Conservation (phyloP, 2,329 filamentous ascomycete species). For the Hirsutella thompsonii region DNA sequence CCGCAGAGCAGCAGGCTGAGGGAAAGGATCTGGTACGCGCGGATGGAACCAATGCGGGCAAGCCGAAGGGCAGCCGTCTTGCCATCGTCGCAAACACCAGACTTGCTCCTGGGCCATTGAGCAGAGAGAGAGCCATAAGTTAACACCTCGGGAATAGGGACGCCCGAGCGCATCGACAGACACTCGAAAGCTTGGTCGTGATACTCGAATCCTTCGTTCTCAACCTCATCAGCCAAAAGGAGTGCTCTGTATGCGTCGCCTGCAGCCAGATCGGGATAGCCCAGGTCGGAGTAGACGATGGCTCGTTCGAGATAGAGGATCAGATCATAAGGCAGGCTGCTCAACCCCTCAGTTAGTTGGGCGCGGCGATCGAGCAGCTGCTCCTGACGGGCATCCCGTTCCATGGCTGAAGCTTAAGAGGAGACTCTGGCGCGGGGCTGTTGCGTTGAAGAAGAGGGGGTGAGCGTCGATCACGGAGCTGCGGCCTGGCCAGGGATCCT, state of each 20-base stretch:
- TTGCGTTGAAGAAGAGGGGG: neutral
- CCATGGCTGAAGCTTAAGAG: conserved; percentile 11
- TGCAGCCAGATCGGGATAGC: conserved; percentile 79
- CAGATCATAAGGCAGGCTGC: conserved; percentile 43
- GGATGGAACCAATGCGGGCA: conserved; percentile 36
- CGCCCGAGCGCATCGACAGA: conserved; percentile 22
- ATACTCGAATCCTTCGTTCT: conserved; percentile 71
- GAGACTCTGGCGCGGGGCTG: neutral
- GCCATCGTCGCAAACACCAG: conserved; percentile 19
- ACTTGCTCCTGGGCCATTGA: conserved; percentile 18
- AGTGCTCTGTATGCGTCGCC: conserved; percentile 85
- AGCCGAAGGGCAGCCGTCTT: conserved; percentile 25
- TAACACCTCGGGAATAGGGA: conserved; percentile 30
- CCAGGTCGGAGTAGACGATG: conserved; percentile 56
- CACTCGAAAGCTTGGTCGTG: conserved; percentile 52
- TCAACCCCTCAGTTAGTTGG: conserved; percentile 41
- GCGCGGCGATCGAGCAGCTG: conserved; percentile 40
- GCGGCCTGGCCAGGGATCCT: neutral
- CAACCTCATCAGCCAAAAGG: conserved; percentile 70
- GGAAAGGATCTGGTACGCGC: conserved; percentile 46
- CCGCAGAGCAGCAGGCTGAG: conserved; percentile 49
- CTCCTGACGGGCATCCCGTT: conserved; percentile 23
- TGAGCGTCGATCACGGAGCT: neutral
- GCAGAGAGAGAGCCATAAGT: conserved; percentile 27
- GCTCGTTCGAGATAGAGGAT: conserved; percentile 59